A percentile compares a stretch with the other conserved stretches of the same genome.
These are phyloP conservation scores for Sporodiniella umbellata DNA, from an alignment of 371 early-diverging fungal genomes.

Conservation along the genomic window DNA sequence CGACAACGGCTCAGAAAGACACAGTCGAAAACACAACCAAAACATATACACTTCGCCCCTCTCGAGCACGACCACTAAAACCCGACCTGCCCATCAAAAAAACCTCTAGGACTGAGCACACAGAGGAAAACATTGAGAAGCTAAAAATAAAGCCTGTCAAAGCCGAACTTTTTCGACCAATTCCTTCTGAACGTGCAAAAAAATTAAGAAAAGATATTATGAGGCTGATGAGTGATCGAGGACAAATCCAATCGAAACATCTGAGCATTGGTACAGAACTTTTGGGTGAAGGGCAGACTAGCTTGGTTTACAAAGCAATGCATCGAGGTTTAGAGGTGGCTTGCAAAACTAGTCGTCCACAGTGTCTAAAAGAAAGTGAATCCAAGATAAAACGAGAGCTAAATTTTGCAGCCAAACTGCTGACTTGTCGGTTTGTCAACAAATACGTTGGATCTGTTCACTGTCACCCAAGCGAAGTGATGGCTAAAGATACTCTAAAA, in stretches of 20 bases:
- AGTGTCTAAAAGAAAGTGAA: constrained; percentile 1
- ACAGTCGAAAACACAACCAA: no score
- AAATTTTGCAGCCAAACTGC: constrained; percentile 25
- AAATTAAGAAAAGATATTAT: neutral
- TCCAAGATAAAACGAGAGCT: constrained; percentile 19
- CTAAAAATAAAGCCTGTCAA: no score
- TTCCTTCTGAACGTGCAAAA: no score
- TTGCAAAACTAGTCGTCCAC: constrained; percentile 23
- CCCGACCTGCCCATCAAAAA: no score
- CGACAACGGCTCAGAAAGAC: no score
- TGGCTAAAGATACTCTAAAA: neutral
- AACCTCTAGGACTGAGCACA: no score
- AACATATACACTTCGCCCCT: no score
- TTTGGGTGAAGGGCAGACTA: constrained; percentile 29
- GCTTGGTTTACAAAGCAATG: constrained; percentile 16
- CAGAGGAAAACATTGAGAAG: no score
- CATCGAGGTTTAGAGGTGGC: constrained; percentile 23
- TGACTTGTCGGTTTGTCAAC: constrained; percentile 24
- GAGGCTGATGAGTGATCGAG: neutral
- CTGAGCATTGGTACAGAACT: constrained; percentile 1
- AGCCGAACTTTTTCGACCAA: no score
- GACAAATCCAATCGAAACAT: neutral
- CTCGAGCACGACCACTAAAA: no score
- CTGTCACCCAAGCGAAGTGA: constrained; percentile 1
- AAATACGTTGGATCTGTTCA: constrained; percentile 25